Evolutionary conservation across 208 protist genomes (phyloP).

Genomic region (Crithidia bombi): DNA sequence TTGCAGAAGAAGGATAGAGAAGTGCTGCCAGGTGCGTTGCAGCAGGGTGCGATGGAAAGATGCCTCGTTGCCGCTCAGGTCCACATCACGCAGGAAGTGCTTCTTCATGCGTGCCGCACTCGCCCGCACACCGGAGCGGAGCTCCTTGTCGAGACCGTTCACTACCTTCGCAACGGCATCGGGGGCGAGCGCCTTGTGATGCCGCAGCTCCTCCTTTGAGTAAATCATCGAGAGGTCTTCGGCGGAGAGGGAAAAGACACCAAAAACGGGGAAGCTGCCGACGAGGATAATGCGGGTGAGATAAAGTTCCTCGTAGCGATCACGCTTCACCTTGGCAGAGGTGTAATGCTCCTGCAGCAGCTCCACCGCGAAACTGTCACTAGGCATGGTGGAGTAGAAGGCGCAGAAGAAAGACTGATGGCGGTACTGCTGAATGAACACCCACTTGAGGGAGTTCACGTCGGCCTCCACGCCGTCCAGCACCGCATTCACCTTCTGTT

Average conservation of each 20-base stretch:
- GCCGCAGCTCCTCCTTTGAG: conserved; percentile 83
- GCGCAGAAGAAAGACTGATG: conserved; percentile 92
- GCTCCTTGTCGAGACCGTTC: conserved; percentile 66
- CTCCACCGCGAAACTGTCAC: conserved; percentile 53
- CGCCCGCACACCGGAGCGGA: conserved; percentile 63
- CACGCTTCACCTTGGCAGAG: conserved; percentile 65
- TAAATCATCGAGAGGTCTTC: conserved; percentile 83
- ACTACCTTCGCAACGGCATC: conserved; percentile 69
- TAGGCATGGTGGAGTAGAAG: conserved; percentile 71
- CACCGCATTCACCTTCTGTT: conserved; percentile 44
- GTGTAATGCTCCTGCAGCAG: conserved; percentile 74
- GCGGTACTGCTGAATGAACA: conserved; percentile 86
- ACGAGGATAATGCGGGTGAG: conserved; percentile 81
- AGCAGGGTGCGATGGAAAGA: conserved; percentile 82
- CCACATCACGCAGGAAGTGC: conserved; percentile 82
- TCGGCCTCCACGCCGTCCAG: conserved; percentile 55
- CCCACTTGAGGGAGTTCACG: conserved; percentile 66
- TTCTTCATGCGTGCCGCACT: conserved; percentile 80
- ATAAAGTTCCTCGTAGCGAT: conserved; percentile 88
- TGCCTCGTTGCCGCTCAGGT: conserved; percentile 53
- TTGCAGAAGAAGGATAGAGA: conserved; percentile 62
- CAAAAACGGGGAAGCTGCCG: conserved; percentile 79
- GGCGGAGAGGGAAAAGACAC: conserved; percentile 71
- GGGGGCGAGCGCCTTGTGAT: conserved; percentile 73
- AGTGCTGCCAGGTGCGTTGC: conserved; percentile 86